Evolutionary conservation across 345 rosid genomes (phyloP), one percentile per base, ranked within the genome.

Genomic region (Gossypium stocksii): DNA sequence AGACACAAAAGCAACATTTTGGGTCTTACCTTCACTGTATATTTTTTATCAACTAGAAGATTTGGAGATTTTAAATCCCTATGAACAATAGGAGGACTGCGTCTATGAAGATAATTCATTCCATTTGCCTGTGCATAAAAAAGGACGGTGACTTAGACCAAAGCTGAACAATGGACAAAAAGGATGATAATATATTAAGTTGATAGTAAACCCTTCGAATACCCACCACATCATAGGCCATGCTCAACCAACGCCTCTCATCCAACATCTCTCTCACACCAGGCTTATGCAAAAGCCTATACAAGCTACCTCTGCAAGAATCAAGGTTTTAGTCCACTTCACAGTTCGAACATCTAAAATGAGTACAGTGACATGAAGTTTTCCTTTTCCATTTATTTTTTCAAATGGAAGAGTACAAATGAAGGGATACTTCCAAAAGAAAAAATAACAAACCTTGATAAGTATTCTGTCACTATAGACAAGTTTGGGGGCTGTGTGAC

Each of bases 221-320:
- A 72, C 85, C 85, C 81, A 93, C 99, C 90, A 96, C 99, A 88
- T 96, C 99, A 77, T 88, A 92, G 15, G 99, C 99, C 99, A 96
- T 96, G 79, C 81, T 91, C 86, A 88, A 83, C 66, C 93, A 87
- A 14, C 99, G 97, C 77, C 97, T 89, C 84, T 89, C 97, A 82
- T 93, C 99, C 88, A 93, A 75, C 49, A 62, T 83, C 78, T 93
- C 99, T 77, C 87, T 86, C 27, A 85, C 92, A 76, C 97, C 95
- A 75, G 94, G 86, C 83, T 87, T 96, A 83, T 85, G 97, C 87
- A 96, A 82, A 81, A 96, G 95, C 86, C 89, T 88, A 70, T 82
- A 96, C 86, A 96, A 89, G 90, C 97, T 96, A 78, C 98, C 98
- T 84, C 99, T 96, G 95, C 78, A 85, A 72, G 79, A 79, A 71